phyloP scores from a whole-genome alignment of 495 filamentous ascomycete species.

The Penicillium lagena region DNA sequence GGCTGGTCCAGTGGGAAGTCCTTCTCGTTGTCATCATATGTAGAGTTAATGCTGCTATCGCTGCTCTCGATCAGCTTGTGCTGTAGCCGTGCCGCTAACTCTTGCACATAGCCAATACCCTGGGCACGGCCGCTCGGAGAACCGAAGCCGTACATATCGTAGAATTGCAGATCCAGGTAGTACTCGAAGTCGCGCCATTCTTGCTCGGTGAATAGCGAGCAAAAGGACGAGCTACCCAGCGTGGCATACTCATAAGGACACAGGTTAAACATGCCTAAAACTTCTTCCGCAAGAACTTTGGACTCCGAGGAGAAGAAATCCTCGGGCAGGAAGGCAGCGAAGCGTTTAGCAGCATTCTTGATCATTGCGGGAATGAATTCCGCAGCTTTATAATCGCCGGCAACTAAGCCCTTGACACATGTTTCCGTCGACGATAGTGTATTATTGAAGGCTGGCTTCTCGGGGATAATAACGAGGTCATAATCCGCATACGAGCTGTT shows the following conservation, averaged over 20 bases:
- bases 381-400: background rate
- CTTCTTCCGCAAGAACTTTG: slow-evolving; percentile 19
- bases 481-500: slow-evolving; percentile 32
- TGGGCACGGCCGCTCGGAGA: slow-evolving; percentile 55
- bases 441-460: slow-evolving; percentile 41
- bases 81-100: slow-evolving; percentile 53
- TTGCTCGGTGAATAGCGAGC: slow-evolving; percentile 47
- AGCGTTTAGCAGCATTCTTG: slow-evolving; percentile 1
- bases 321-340: slow-evolving; percentile 12
- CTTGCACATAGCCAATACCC: slow-evolving; percentile 57
- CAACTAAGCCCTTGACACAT: slow-evolving; percentile 10
- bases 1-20: slow-evolving; percentile 47
- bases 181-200: slow-evolving; percentile 54
- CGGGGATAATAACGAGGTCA: slow-evolving; percentile 40
- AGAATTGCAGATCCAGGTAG: slow-evolving; percentile 52
- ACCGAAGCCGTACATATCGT: slow-evolving; percentile 49
- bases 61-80: slow-evolving; percentile 45
- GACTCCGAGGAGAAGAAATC: slow-evolving; percentile 20
- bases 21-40: slow-evolving; percentile 38
- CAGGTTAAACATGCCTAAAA: slow-evolving; percentile 46
- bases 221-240: slow-evolving; percentile 34
- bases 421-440: slow-evolving; percentile 39
- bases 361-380: background rate
- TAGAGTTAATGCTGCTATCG: slow-evolving; percentile 54
- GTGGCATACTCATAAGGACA: slow-evolving; percentile 30